These are phyloP conservation scores for Paraphaeosphaeria sporulosa DNA, from an alignment of 2,329 filamentous ascomycete genomes.

Conservation along the genomic window DNA sequence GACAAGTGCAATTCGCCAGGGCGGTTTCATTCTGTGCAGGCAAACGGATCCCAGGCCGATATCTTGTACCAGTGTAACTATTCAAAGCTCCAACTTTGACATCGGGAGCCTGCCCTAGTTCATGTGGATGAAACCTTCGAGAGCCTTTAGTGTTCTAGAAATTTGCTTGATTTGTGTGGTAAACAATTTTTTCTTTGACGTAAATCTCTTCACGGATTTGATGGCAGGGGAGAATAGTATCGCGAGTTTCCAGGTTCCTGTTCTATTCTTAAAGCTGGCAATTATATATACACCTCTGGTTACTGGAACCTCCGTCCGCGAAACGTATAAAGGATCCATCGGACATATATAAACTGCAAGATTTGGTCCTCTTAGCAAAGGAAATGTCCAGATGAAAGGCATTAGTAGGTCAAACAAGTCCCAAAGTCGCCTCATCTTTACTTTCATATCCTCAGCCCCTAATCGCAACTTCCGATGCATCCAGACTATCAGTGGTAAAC, in stretches of 20 bases:
- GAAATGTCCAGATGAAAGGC: too few species aligned
- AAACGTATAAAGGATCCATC: neutral
- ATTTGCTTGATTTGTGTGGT: conserved; percentile 1
- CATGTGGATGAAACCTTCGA: neutral
- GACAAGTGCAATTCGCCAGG: neutral
- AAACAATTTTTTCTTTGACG: neutral
- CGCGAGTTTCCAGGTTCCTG: neutral
- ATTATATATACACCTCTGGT: neutral
- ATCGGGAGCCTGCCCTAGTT: neutral
- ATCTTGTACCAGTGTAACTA: neutral
- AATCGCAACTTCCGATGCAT: too few species aligned
- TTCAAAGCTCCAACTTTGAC: neutral
- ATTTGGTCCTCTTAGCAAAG: too few species aligned
- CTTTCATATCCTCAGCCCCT: too few species aligned
- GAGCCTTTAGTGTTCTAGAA: neutral
- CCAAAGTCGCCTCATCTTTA: too few species aligned
- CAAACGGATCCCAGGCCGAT: neutral
- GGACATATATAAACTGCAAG: too few species aligned
- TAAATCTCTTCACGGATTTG: neutral
- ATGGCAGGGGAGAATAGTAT: neutral
- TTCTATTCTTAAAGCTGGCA: neutral
- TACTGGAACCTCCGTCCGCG: neutral
- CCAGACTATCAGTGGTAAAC: too few species aligned
- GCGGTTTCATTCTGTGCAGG: neutral
- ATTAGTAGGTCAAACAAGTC: too few species aligned